Conservation (phyloP, 2,329 filamentous ascomycete genomes). For the Moelleriella libera region DNA sequence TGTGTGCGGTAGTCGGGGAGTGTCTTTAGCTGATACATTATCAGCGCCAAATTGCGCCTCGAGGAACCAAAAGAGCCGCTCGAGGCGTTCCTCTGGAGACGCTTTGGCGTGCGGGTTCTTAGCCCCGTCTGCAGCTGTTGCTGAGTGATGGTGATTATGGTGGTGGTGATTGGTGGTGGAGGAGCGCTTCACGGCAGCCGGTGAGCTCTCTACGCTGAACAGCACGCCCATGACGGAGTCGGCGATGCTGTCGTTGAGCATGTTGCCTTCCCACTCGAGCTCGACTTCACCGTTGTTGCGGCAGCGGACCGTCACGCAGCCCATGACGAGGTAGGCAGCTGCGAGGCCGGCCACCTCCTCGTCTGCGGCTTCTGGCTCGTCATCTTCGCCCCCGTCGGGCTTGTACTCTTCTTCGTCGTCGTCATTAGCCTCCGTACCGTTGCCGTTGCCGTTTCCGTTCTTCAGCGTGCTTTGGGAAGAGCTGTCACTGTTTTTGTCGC, state of each 20-base stretch:
- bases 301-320: constrained; percentile 73
- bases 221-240: constrained; percentile 91
- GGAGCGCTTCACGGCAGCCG: constrained; percentile 75
- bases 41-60: constrained; percentile 90
- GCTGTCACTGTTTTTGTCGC: neutral
- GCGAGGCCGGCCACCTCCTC: constrained; percentile 45
- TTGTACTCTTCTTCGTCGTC: constrained; percentile 15
- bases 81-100: constrained; percentile 61
- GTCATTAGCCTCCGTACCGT: constrained; percentile 22
- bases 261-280: constrained; percentile 94
- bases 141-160: constrained; percentile 16
- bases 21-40: constrained; percentile 63
- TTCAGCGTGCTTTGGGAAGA: too few species aligned
- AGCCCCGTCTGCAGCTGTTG: too few species aligned
- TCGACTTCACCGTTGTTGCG: constrained; percentile 66
- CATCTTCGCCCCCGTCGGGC: constrained; percentile 2
- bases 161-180: constrained; percentile 17
- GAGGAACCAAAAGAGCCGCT: constrained; percentile 85
- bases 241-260: constrained; percentile 95
- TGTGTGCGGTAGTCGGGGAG: constrained; percentile 19
- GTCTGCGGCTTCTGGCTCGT: constrained; percentile 40
- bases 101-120: constrained; percentile 56
- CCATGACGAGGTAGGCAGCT: constrained; percentile 66
- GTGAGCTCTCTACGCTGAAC: constrained; percentile 82
- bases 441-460: constrained; percentile 7